phyloP scores from a whole-genome alignment of 768 basidiomycete species.

The Floccularia luteovirens region DNA sequence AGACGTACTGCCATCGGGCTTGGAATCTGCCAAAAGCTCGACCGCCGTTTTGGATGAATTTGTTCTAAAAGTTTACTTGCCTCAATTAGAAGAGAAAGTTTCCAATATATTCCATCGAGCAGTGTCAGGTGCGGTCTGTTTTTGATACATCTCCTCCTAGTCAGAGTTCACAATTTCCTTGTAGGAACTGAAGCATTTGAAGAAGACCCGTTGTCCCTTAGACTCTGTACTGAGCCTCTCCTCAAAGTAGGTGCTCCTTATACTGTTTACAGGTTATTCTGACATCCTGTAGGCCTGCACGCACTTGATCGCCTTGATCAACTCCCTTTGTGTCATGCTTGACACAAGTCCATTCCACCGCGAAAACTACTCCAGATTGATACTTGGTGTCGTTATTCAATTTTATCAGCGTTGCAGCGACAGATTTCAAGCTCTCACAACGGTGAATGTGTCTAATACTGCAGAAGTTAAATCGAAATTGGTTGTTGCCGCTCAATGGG shows the following conservation, averaged over 20 bases:
- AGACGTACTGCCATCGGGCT: conserved; percentile 64
- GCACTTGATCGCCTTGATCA: conserved; percentile 82
- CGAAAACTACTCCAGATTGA: conserved; percentile 91
- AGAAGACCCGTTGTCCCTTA: conserved; percentile 61
- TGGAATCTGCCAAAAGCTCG: conserved; percentile 58
- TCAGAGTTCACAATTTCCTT: conserved; percentile 1
- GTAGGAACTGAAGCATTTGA: conserved; percentile 83
- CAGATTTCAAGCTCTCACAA: conserved; percentile 71
- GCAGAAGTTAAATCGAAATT: conserved; percentile 44
- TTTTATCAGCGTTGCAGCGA: conserved; percentile 94
- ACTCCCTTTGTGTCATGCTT: conserved; percentile 88
- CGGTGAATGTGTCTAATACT: conserved; percentile 23
- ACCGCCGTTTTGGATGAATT: conserved; percentile 85
- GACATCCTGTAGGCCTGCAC: conserved; percentile 57
- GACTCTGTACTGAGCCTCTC: conserved; percentile 65
- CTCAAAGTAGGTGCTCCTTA: conserved; percentile 50
- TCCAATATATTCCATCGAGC: conserved; percentile 81
- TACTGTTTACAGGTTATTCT: not conserved
- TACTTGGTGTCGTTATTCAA: conserved; percentile 89
- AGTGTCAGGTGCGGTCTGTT: conserved; percentile 48
- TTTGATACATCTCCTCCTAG: not conserved
- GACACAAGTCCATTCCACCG: conserved; percentile 88
- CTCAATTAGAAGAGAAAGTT: conserved; percentile 93
- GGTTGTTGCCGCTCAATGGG: conserved; percentile 78
- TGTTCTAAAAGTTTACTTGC: conserved; percentile 86